Evolutionary conservation across 1,284 basidiomycete genomes (phyloP).

Genomic region (Leccinum subrobustum): DNA sequence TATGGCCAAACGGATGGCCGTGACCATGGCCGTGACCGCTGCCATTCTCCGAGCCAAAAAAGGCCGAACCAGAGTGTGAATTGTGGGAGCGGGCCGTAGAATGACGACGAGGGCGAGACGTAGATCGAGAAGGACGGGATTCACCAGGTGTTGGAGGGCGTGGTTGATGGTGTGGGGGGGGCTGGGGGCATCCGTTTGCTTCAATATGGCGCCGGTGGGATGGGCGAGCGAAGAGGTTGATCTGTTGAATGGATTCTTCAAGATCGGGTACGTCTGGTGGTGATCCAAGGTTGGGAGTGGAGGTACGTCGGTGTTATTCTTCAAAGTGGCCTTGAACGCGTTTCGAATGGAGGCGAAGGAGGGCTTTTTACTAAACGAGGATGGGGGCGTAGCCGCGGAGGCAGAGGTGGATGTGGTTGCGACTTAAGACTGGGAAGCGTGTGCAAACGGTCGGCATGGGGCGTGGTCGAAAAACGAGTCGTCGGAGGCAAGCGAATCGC

Average conservation of each 20-base stretch:
- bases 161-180: slow-evolving; percentile 38
- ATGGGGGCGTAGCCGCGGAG: slow-evolving; percentile 31
- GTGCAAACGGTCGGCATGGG: slow-evolving; percentile 52
- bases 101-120: slow-evolving; percentile 53
- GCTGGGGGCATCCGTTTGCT: slow-evolving; percentile 37
- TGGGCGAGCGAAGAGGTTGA: slow-evolving; percentile 70
- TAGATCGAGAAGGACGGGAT: slow-evolving; percentile 40
- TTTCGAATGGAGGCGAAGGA: slow-evolving; percentile 87
- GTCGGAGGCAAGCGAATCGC: slow-evolving; percentile 69
- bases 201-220: slow-evolving; percentile 34
- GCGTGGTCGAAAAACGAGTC: slow-evolving; percentile 65
- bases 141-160: slow-evolving; percentile 66
- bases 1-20: slow-evolving; percentile 29
- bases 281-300: slow-evolving; percentile 67
- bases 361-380: slow-evolving; percentile 74
- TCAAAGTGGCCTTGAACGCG: slow-evolving; percentile 76
- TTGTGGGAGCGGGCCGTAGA: slow-evolving; percentile 64
- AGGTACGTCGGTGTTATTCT: slow-evolving; percentile 52
- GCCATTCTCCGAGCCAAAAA: slow-evolving; percentile 65
- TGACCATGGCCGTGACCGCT: slow-evolving; percentile 56
- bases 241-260: slow-evolving; percentile 78
- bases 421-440: slow-evolving; percentile 69
- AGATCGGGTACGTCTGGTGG: slow-evolving; percentile 58
- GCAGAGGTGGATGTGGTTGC: slow-evolving; percentile 41
- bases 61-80: slow-evolving; percentile 70